Evolutionary conservation across 2,329 filamentous ascomycete genomes (phyloP).

Genomic region (Xylaria polymorpha): DNA sequence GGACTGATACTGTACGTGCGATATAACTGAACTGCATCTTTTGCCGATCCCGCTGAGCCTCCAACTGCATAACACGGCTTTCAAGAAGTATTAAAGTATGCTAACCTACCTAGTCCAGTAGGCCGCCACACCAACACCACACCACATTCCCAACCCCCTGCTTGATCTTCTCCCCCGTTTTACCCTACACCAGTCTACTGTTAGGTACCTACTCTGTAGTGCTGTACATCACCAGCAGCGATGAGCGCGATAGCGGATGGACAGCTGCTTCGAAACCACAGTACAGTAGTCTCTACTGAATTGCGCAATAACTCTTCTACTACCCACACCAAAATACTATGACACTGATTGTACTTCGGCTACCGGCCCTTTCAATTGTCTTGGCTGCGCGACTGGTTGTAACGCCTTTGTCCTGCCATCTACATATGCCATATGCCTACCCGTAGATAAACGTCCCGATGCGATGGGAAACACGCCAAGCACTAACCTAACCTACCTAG

Average conservation of each 20-base stretch:
- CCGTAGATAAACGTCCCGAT: not conserved
- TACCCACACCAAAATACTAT: constrained; percentile 1
- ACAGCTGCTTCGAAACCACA: not conserved
- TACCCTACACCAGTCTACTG: not conserved
- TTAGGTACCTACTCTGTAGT: not conserved
- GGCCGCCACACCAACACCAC: constrained; percentile 24
- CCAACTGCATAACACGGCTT: constrained; percentile 25
- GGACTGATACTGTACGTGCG: not conserved
- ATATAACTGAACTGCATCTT: constrained; percentile 6
- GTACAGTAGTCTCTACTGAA: constrained; percentile 7
- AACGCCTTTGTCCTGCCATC: constrained; percentile 4
- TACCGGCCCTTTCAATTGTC: not conserved
- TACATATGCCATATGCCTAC: too few relatives aligned
- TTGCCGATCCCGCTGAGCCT: constrained; percentile 24
- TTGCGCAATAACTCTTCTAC: constrained; percentile 10
- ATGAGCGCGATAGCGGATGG: constrained; percentile 8
- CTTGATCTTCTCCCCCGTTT: not conserved
- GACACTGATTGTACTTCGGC: not conserved
- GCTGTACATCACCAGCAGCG: not conserved
- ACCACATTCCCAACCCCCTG: constrained; percentile 10
- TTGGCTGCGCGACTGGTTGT: constrained; percentile 14
- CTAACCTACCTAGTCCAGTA: not conserved
- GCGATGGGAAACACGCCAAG: not conserved
- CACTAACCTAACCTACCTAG: not conserved
- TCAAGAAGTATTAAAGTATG: not conserved